Base-by-base conservation (phyloP, 2,329 filamentous ascomycete species). In the Blastomyces gilchristii region DNA sequence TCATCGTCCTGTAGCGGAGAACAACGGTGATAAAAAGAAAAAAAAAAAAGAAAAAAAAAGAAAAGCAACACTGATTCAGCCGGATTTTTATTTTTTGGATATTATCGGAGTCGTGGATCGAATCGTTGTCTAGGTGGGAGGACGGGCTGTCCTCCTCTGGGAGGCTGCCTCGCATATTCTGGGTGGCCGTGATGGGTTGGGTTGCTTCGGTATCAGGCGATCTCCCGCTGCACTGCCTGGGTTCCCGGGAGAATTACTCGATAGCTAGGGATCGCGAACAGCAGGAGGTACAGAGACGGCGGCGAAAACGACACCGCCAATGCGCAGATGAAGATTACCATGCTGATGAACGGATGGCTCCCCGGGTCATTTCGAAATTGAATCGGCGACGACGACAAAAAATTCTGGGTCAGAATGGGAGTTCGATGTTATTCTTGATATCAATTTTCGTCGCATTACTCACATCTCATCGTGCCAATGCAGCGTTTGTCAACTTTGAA, bases 401-500 rank as follows among this genome's bases (percentile, higher is more conserved):
- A 41, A 31, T 22, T 8, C 7, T 22, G 0, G 34, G n/a, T 34
- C 31, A 3, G 47, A 12, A 31, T 53, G 11, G 31, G 31, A 22
- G 8, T 53, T 28, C 14, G 31, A 18, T 41, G 34, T 41, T 54
- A 25, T 47, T 41, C 18, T n/a, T 61, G 7, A 18, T 61, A 34
- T 61, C 47, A 3, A 34, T 61, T 18, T 41, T 52, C 11, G 6
- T 61, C 22, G 59, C 52, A 28, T 28, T 64, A 11, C 14, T 58
- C n/a, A 57, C 41, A 49, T 22, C 71, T n/a, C 80, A 83, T 18
- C 80, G 83, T 9, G 79, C 76, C 34, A 73, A 78, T 50, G 90
- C 88, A 58, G 90, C 86, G 54, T 84, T 86, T 69, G 78, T 97
- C 65, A 80, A 85, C 63, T 94, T 95, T 75, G 81, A 88, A n/a